Percentiles rank a stretch among this genome's conserved stretches.
Conservation (phyloP, 2,329 filamentous ascomycete species). For the Lojkania enalia region DNA sequence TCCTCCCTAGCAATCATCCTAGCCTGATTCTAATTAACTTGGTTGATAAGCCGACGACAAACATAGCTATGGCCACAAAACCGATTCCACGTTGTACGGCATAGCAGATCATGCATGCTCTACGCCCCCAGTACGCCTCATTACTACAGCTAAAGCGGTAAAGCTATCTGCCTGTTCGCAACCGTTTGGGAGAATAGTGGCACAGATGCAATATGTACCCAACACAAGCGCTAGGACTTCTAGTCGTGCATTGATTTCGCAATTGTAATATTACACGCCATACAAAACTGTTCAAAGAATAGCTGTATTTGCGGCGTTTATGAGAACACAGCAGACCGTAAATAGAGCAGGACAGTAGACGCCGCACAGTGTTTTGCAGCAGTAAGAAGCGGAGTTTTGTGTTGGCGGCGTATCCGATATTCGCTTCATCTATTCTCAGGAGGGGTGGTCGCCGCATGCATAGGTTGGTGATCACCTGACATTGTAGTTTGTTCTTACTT, state of each 20-base stretch:
- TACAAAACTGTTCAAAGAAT: no score
- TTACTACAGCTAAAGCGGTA: not conserved
- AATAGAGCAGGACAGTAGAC: no score
- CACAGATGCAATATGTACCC: not conserved
- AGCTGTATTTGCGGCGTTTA: not conserved
- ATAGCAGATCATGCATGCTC: slow-evolving; percentile 1
- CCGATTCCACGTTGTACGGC: slow-evolving; percentile 6
- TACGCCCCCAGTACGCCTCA: not conserved
- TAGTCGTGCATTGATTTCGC: not conserved
- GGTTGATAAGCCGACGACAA: not conserved
- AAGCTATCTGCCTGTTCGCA: not conserved
- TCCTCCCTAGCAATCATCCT: not conserved
- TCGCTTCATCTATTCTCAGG: no score
- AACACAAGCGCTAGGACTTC: not conserved
- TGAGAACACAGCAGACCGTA: not conserved
- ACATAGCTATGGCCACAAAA: slow-evolving; percentile 1
- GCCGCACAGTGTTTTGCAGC: no score
- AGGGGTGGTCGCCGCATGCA: no score
- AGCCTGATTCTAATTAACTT: not conserved
- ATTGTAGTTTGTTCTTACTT: not conserved
- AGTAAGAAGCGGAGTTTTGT: no score
- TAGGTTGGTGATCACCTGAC: not conserved
- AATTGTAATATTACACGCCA: not conserved
- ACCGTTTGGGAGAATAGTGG: not conserved
- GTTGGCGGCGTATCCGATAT: no score